These are phyloP conservation scores for Globisporangium canariense DNA, from an alignment of 352 stramenopile genomes.

Conservation along the genomic window DNA sequence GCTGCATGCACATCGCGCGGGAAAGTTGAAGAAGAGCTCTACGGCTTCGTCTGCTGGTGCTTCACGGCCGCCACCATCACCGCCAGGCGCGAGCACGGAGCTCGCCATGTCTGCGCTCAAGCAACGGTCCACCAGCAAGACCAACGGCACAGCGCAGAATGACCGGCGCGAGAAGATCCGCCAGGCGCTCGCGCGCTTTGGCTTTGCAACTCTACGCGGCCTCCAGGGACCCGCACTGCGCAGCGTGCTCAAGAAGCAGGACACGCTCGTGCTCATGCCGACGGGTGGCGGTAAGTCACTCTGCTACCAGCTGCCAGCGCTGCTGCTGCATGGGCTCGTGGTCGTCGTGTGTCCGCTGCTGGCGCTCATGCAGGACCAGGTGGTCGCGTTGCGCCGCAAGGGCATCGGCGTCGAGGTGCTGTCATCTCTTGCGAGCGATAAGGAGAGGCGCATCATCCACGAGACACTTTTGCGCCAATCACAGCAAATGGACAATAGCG, in stretches of 20 bases:
- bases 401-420: constrained; percentile 53
- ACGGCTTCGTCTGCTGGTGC: background rate
- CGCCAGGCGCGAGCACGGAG: background rate
- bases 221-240: constrained; percentile 42
- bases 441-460: constrained; percentile 28
- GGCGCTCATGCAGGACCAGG: constrained; percentile 88
- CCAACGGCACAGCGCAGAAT: constrained; percentile 18
- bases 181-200: constrained; percentile 37
- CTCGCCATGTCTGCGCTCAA: background rate
- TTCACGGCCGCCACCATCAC: background rate
- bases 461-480: constrained; percentile 23
- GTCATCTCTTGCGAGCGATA: constrained; percentile 40
- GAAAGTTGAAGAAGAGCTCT: background rate
- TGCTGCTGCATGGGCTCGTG: constrained; percentile 67
- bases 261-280: constrained; percentile 91
- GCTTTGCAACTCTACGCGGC: constrained; percentile 39
- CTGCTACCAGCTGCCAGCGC: constrained; percentile 93
- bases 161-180: constrained; percentile 47
- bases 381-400: constrained; percentile 51
- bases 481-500: background rate
- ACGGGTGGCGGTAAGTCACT: constrained; percentile 97
- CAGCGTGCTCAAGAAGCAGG: constrained; percentile 35
- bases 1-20: too few species aligned
- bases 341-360: constrained; percentile 89
- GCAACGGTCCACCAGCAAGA: background rate